phyloP scores from a whole-genome alignment of 2,329 filamentous ascomycete genomes.

The Paracamarosporium sp. region DNA sequence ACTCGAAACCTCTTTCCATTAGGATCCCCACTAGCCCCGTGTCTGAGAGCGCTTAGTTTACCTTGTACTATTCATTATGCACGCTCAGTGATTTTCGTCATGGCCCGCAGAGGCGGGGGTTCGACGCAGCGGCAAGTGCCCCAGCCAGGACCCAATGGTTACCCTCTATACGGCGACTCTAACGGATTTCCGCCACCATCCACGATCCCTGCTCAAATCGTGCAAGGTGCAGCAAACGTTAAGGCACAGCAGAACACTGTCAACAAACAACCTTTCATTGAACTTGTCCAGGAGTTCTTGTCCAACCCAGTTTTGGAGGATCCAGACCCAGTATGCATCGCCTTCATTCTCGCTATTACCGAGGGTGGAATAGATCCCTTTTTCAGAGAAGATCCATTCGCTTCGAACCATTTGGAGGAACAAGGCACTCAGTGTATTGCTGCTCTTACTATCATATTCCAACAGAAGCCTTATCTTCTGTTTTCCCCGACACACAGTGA shows the following conservation, averaged over 20 bases:
- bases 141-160: constrained; percentile 24
- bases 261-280: constrained; percentile 76
- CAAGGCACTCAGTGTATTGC: constrained; percentile 76
- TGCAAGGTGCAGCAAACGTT: constrained; percentile 76
- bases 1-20: neutral
- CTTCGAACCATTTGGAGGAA: constrained; percentile 61
- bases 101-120: constrained; percentile 51
- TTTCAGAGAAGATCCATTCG: constrained; percentile 72
- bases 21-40: neutral
- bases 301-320: constrained; percentile 58
- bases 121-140: constrained; percentile 36
- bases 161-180: neutral
- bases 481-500: constrained; percentile 40
- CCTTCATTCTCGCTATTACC: constrained; percentile 83
- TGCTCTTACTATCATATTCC: constrained; percentile 77
- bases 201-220: constrained; percentile 85
- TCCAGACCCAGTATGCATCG: constrained; percentile 77
- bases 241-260: constrained; percentile 67
- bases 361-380: constrained; percentile 78
- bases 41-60: constrained; percentile 1
- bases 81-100: constrained; percentile 33
- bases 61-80: constrained; percentile 26
- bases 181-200: constrained; percentile 64
- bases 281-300: constrained; percentile 71
- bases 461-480: constrained; percentile 76